Conservation (phyloP, 371 early-diverging fungal genomes). For the Funneliformis caledonium region DNA sequence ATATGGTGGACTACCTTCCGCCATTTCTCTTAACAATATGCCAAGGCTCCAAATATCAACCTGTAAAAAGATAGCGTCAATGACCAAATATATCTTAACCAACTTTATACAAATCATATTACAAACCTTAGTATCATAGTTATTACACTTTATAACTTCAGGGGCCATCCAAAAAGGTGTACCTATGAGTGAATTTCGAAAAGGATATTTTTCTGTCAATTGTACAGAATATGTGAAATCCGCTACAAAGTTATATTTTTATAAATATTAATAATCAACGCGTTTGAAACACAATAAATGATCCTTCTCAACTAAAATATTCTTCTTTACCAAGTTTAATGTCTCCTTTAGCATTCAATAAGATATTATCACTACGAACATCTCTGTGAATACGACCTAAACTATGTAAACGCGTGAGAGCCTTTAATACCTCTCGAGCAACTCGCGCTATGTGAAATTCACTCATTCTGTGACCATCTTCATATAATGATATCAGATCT, state of each 20-base stretch:
- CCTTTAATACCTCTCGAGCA: constrained; percentile 82
- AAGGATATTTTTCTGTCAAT: constrained; percentile 59
- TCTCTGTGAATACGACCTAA: constrained; percentile 94
- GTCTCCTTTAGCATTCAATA: constrained; percentile 71
- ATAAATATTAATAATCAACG: neutral
- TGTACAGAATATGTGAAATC: constrained; percentile 77
- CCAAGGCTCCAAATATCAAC: constrained; percentile 90
- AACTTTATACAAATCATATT: neutral
- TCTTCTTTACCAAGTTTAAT: constrained; percentile 64
- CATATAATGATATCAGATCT: constrained; percentile 64
- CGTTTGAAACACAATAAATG: neutral
- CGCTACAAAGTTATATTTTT: constrained; percentile 60
- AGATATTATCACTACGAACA: constrained; percentile 84
- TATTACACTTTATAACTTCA: constrained; percentile 80
- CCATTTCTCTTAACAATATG: constrained; percentile 81
- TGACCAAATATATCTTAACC: neutral
- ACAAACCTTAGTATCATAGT: constrained; percentile 76
- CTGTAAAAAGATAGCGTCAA: constrained; percentile 7
- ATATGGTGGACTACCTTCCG: constrained; percentile 78
- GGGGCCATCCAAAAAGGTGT: constrained; percentile 98
- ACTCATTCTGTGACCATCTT: constrained; percentile 50
- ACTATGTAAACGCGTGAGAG: constrained; percentile 87
- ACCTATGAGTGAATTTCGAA: constrained; percentile 72
- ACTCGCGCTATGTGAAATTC: constrained; percentile 70
- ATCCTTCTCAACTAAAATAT: neutral